Evolutionary conservation across 1,284 basidiomycete species (phyloP).

Genomic region (Ustanciosporium gigantosporum): DNA sequence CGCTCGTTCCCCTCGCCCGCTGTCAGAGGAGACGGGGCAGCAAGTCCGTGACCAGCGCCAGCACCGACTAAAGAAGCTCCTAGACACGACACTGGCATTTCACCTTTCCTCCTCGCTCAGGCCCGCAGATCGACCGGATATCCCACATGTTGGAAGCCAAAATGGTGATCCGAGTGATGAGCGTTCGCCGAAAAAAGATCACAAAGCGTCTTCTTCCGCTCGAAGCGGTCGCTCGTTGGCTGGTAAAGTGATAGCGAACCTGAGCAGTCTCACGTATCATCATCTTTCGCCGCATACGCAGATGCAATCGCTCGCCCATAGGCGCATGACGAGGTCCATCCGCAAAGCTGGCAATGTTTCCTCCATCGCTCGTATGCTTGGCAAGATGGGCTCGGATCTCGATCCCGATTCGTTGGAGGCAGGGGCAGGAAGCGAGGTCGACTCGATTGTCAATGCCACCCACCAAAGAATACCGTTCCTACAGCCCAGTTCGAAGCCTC

Average conservation of each 20-base stretch:
- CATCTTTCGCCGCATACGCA: constrained; percentile 55
- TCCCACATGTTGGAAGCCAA: too few relatives aligned
- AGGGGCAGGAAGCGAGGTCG: background rate
- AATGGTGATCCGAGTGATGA: background rate
- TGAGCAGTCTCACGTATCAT: constrained; percentile 50
- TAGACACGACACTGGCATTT: constrained; percentile 31
- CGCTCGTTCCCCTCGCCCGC: too few relatives aligned
- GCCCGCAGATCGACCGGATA: too few relatives aligned
- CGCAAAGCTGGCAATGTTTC: constrained; percentile 14
- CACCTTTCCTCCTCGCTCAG: constrained; percentile 22
- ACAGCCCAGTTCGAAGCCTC: constrained; percentile 19
- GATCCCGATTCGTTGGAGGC: background rate
- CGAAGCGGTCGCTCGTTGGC: too few relatives aligned
- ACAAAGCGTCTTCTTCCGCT: background rate
- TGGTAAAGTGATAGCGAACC: constrained; percentile 30
- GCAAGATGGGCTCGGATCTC: background rate
- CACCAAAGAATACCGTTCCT: constrained; percentile 16
- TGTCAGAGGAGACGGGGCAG: too few relatives aligned
- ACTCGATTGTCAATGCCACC: constrained; percentile 6
- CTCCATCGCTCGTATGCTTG: constrained; percentile 18
- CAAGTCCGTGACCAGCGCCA: too few relatives aligned
- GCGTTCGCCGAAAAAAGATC: background rate
- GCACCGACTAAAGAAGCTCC: too few relatives aligned
- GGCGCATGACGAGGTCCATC: background rate
- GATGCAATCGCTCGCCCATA: constrained; percentile 39